Conservation (phyloP, 495 filamentous ascomycete species). For the Penicillium alfredii region DNA sequence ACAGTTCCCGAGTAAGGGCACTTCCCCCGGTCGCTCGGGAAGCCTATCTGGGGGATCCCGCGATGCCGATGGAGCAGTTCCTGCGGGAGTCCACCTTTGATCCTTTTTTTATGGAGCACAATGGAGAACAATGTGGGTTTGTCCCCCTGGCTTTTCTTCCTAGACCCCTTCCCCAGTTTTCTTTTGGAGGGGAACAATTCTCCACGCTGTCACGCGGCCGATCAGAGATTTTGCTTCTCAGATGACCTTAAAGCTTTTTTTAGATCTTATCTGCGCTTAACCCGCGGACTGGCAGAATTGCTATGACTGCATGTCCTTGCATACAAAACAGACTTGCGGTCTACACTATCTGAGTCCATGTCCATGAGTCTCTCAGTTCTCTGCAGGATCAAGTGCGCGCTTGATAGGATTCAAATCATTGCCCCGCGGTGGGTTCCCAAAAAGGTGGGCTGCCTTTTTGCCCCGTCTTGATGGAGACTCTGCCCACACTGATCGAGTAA, state of each 20-base stretch:
- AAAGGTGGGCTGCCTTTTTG: too few species aligned
- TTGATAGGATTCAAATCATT: too few species aligned
- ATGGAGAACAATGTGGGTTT: constrained; percentile 2
- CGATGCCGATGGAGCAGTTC: constrained; percentile 4
- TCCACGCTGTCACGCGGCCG: constrained; percentile 10
- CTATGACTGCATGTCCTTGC: too few species aligned
- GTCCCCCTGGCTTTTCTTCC: constrained; percentile 4
- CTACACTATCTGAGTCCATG: too few species aligned
- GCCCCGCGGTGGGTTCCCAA: too few species aligned
- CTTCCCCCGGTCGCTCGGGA: constrained; percentile 13
- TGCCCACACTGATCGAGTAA: constrained; percentile 18
- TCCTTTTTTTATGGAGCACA: constrained; percentile 6
- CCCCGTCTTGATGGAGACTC: too few species aligned
- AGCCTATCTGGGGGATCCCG: constrained; percentile 26
- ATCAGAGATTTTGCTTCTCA: constrained; percentile 15
- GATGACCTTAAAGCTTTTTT: constrained; percentile 9
- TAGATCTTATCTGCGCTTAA: too few species aligned
- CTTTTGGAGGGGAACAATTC: too few species aligned
- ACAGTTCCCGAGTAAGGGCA: constrained; percentile 3
- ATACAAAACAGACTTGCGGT: too few species aligned
- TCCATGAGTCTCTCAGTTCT: too few species aligned
- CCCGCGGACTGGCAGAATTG: too few species aligned
- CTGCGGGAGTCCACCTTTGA: background rate
- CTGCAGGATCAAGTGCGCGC: too few species aligned
- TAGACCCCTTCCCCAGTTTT: constrained; percentile 1